Percentiles rank a stretch among this genome's conserved stretches.
These are phyloP conservation scores for Cenchrus americanus DNA, from an alignment of 176 grass and related monocot species.

Conservation along the genomic window DNA sequence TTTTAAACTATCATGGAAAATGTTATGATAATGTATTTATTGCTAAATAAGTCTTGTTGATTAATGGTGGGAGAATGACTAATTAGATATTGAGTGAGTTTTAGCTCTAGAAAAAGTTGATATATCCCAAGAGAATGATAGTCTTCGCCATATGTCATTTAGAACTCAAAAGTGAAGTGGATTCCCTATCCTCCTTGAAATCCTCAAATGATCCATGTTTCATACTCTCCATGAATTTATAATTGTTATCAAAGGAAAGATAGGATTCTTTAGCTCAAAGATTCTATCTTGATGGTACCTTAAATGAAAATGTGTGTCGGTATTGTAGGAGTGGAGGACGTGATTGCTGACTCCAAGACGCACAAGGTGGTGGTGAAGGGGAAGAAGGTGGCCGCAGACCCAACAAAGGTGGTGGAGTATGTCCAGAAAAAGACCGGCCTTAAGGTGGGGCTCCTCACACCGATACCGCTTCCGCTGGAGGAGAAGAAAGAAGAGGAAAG, in stretches of 20 bases:
- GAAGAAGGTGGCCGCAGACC: slow-evolving; percentile 81
- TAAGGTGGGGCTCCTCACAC: slow-evolving; percentile 85
- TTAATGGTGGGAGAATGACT: slow-evolving; percentile 47
- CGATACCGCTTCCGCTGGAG: slow-evolving; percentile 49
- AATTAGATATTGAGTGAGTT: slow-evolving; percentile 37
- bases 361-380: slow-evolving; percentile 96
- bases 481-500: slow-evolving; percentile 72
- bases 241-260: not conserved
- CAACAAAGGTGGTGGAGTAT: slow-evolving; percentile 90
- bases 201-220: slow-evolving; percentile 1
- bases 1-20: too few relatives aligned
- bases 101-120: slow-evolving; percentile 29
- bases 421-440: slow-evolving; percentile 89
- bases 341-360: slow-evolving; percentile 68
- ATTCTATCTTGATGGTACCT: too few relatives aligned
- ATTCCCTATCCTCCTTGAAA: slow-evolving; percentile 34
- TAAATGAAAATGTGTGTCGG: not conserved
- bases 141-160: slow-evolving; percentile 33
- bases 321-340: slow-evolving; percentile 72
- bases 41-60: slow-evolving; percentile 42
- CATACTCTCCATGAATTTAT: slow-evolving; percentile 34
- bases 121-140: slow-evolving; percentile 59
- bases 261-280: too few relatives aligned
- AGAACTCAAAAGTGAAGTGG: slow-evolving; percentile 30
- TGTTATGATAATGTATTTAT: not conserved